Base-by-base conservation (phyloP, 2,329 filamentous ascomycete species). In the Sclerotinia borealis region DNA sequence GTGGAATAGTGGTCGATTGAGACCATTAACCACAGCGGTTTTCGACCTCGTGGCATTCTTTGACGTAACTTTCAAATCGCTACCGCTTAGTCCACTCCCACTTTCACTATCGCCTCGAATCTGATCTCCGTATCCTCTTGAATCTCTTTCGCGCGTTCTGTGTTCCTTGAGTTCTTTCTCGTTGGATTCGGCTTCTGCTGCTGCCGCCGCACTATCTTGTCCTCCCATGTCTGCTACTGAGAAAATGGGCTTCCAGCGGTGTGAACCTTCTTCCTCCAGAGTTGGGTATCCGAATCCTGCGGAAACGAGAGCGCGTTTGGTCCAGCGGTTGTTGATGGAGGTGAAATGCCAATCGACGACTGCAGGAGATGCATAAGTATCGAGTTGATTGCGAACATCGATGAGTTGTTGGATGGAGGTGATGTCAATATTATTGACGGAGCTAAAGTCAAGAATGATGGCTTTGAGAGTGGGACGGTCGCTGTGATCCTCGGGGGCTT, bases 291-390 rank as follows among this genome's bases (percentile, higher is more conserved):
- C 93, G 72, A 98, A 98, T 15, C 93, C 93, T 29, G 90, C 93
- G 2, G 90, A 86, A 4, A 88, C 89, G 49, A 98, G 86, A 5
- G 91, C 93, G 37, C 92, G 89, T 79, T 96, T 96, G 29, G 92
- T 93, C 93, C 93, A 97, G 63, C 91, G 85, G 79, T 95, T 97
- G 78, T 88, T 92, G 78, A 98, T 90, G 76, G 87, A 89, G n/a
- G 93, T 91, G 67, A 98, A 88, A 76, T 98, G 95, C 93, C 93
- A 98, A 75, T 97, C 92, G 5, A 98, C 93, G 2, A 83, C 81
- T 25, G 92, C 86, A 0, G 93, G 93, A 0, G 88, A 76, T 0
- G 92, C 85, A 73, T 96, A 96, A 25, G 86, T 83, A 75, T 97
- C 93, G 31, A 98, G 86, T 74, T 97, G 93, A 75, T 96, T 96